Conservation (phyloP, 139 green algal genomes). For the Asterochloris sp. region DNA sequence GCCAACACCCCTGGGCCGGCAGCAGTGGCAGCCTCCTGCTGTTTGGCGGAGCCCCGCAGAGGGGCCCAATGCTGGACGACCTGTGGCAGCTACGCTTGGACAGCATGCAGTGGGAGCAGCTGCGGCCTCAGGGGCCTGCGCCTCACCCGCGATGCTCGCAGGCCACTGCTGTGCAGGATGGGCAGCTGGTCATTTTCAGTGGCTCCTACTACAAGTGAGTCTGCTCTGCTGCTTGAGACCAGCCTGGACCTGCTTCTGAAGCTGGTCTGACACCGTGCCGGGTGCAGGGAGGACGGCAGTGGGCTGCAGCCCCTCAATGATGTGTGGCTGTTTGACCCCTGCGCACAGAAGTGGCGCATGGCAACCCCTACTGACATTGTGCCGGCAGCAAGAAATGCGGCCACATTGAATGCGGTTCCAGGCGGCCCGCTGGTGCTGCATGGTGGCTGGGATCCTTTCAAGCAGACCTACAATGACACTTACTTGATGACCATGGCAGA, state of each 20-base stretch:
- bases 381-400: constrained; percentile 34
- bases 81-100: constrained; percentile 29
- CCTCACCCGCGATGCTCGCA: constrained; percentile 35
- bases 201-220: constrained; percentile 43
- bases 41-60: constrained; percentile 40
- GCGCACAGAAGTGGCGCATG: constrained; percentile 17
- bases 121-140: constrained; percentile 17
- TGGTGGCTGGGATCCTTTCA: constrained; percentile 40
- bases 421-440: constrained; percentile 1
- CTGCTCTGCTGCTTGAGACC: neutral
- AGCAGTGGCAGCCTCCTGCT: constrained; percentile 14
- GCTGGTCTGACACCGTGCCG: neutral
- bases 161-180: constrained; percentile 18
- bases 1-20: too few relatives aligned
- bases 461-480: constrained; percentile 36
- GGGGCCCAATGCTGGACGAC: constrained; percentile 41
- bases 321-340: constrained; percentile 21
- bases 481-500: constrained; percentile 6
- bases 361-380: neutral
- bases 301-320: constrained; percentile 35
- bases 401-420: constrained; percentile 15
- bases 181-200: constrained; percentile 23
- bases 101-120: constrained; percentile 24
- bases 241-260: neutral
- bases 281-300: constrained; percentile 2